These are phyloP conservation scores for Lonicera japonica DNA, from an alignment of 129 eudicot species.

Conservation along the genomic window DNA sequence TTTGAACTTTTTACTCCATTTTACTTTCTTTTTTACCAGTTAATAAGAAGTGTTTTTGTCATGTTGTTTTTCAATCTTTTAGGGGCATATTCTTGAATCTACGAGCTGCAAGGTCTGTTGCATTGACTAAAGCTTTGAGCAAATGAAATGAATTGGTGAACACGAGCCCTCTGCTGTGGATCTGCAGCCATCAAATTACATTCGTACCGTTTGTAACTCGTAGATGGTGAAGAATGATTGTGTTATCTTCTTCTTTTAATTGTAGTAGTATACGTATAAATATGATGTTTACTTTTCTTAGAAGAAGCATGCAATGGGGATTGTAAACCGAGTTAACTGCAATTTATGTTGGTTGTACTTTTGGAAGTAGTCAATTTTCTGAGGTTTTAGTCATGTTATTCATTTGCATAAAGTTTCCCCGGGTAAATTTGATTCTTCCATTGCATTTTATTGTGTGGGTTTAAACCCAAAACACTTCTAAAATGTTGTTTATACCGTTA, in stretches of 20 bases:
- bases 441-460: no score
- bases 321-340: constrained; percentile 7
- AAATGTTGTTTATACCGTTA: no score
- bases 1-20: background rate
- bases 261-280: no score
- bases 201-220: background rate
- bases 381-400: background rate
- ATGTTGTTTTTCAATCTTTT: constrained; percentile 4
- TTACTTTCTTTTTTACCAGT: background rate
- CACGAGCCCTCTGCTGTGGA: background rate
- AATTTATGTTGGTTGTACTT: constrained; percentile 12
- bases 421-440: no score
- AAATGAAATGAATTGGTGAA: constrained; percentile 14
- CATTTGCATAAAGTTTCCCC: background rate
- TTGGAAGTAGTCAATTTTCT: background rate
- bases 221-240: constrained; percentile 2
- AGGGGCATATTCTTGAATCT: constrained; percentile 96
- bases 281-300: background rate
- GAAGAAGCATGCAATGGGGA: background rate
- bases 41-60: background rate
- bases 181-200: constrained; percentile 4
- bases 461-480: no score
- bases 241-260: background rate
- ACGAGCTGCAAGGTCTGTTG: constrained; percentile 59
- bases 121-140: constrained; percentile 46